phyloP scores from a whole-genome alignment of 768 basidiomycete genomes.

The Boletus sp. region DNA sequence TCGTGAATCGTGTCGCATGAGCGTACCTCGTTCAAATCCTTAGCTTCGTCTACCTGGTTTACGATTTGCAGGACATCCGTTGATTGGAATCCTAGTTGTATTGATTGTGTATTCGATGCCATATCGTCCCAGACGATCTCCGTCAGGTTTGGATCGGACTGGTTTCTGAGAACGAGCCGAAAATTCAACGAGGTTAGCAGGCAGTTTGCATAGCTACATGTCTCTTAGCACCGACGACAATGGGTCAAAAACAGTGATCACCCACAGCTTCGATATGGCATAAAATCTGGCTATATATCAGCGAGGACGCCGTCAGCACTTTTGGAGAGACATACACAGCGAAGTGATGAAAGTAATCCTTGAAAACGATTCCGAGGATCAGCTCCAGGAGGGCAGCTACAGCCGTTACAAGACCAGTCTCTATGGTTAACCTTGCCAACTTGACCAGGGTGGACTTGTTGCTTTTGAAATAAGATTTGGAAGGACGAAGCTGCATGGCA shows the following conservation, averaged over 20 bases:
- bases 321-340: slow-evolving; percentile 2
- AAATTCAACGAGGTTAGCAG: slow-evolving; percentile 14
- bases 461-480: background rate
- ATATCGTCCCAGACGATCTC: background rate
- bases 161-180: background rate
- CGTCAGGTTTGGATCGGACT: background rate
- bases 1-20: background rate
- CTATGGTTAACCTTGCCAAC: slow-evolving; percentile 13
- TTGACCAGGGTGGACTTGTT: background rate
- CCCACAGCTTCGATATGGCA: slow-evolving; percentile 7
- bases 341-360: background rate
- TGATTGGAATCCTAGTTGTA: background rate
- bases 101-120: background rate
- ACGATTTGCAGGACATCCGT: background rate
- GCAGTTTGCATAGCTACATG: slow-evolving; percentile 12
- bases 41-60: background rate
- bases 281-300: background rate
- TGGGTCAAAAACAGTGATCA: no score
- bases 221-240: background rate
- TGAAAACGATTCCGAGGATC: slow-evolving; percentile 1
- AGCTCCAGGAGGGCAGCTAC: slow-evolving; percentile 9
- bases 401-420: slow-evolving; percentile 17
- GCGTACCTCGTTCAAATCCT: background rate
- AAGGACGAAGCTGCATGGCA: slow-evolving; percentile 10
- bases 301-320: background rate